Evolutionary conservation across 225 moss, liverwort and hornwort species (phyloP), one percentile per base, ranked within the genome.

Genomic region (Polytrichum formosum): DNA sequence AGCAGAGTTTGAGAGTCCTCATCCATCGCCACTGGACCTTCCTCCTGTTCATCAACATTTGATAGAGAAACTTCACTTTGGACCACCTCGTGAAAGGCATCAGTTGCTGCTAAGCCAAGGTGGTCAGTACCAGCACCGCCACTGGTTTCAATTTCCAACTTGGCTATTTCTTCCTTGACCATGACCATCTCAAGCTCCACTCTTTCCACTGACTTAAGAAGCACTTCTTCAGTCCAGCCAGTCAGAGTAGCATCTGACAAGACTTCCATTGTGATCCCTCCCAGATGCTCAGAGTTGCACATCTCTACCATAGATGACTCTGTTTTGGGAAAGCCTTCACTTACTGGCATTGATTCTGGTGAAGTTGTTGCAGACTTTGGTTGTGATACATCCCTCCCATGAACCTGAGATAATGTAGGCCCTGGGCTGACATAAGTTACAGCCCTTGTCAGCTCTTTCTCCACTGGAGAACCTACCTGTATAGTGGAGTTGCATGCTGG

Each of bases 121-220:
- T 13, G 25, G 6, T 62, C 71, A 61, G 23, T 29, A 16, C 4
- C 54, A 54, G 37, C 26, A 64, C 70, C 70, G 30, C 8, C 62
- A 58, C 25, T 69, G n/a, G 64, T 66, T 54, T 69, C 75, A 29
- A 28, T 63, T 63, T 80, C 70, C 18, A 80, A 28, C 66, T 70
- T 70, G 18, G 82, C 73, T 31, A 86, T 82, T 80, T 82, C 77
- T 75, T 80, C 73, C 61, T 71, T 61, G 17, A 83, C 62, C 62
- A 31, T 67, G 65, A 70, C 77, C 63, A 86, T 80, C 65, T 80
- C 80, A 13, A 80, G 61, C 70, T 86, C 80, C 46, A 86, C 64
- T 26, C 31, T 75, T 64, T 71, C 77, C 67, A 86, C 70, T 27
- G 67, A 75, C 67, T 64, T 75, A 53, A 77, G 67, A 53, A 77